A percentile compares a stretch with the other conserved stretches of the same genome.
Evolutionary conservation across 2,329 filamentous ascomycete genomes (phyloP).

Genomic region (Grosmannia penicillata): DNA sequence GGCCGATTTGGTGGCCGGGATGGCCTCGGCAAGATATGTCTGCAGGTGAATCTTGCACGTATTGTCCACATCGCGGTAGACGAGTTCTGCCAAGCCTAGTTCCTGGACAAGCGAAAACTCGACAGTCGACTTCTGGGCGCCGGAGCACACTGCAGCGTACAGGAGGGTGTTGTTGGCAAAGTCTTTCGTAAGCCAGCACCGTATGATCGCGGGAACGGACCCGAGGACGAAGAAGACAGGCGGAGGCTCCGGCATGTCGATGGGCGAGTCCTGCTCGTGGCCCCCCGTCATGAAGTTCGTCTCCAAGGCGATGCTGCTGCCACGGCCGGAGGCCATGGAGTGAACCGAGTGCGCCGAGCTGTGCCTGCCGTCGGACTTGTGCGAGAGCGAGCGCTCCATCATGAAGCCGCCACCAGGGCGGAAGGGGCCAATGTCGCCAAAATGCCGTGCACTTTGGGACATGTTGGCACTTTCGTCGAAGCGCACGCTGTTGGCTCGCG

Average conservation of each 20-base stretch:
- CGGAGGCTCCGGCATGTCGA: slow-evolving; percentile 60
- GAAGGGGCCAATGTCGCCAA: slow-evolving; percentile 64
- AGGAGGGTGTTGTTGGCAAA: slow-evolving; percentile 82
- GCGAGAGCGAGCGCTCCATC: slow-evolving; percentile 82
- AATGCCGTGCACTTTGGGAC: slow-evolving; percentile 66
- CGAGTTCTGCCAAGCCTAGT: slow-evolving; percentile 52
- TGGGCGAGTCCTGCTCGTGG: slow-evolving; percentile 52
- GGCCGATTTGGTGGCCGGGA: slow-evolving; percentile 55
- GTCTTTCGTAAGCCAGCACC: slow-evolving; percentile 84
- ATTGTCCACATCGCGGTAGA: slow-evolving; percentile 52
- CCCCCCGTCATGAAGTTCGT: slow-evolving; percentile 49
- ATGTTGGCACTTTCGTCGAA: slow-evolving; percentile 91
- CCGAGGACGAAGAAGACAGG: slow-evolving; percentile 76
- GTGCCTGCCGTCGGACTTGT: slow-evolving; percentile 90
- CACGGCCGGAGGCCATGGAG: slow-evolving; percentile 63
- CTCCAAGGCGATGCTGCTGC: slow-evolving; percentile 79
- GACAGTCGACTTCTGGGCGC: slow-evolving; percentile 76
- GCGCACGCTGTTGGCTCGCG: slow-evolving; percentile 88
- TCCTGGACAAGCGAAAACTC: slow-evolving; percentile 61
- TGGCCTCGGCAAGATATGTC: slow-evolving; percentile 83
- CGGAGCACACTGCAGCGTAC: slow-evolving; percentile 85
- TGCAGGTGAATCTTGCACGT: slow-evolving; percentile 57
- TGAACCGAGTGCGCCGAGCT: slow-evolving; percentile 66
- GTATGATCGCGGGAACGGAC: slow-evolving; percentile 82
- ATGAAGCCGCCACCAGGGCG: slow-evolving; percentile 72